Evolutionary conservation across 345 rosid genomes (phyloP).

Genomic region (Mallotus nudiflorus): DNA sequence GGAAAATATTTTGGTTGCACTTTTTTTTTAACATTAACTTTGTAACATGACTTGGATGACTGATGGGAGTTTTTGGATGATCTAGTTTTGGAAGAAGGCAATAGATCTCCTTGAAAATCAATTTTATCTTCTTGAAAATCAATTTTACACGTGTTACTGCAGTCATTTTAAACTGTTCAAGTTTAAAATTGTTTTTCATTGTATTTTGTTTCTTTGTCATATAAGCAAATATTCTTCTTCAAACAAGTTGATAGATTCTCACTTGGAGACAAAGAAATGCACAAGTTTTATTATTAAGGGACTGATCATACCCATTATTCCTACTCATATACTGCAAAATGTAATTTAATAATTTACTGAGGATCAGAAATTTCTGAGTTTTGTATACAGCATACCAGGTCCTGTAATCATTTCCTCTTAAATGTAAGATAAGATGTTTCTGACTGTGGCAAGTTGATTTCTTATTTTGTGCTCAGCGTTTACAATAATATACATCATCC

Average conservation of each 20-base stretch:
- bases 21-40: not conserved
- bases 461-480: conserved; percentile 43
- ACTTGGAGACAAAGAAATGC: not conserved
- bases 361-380: not conserved
- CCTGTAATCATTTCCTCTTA: not conserved
- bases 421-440: not conserved
- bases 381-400: no score
- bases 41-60: not conserved
- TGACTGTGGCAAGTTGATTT: not conserved
- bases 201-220: no score
- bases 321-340: not conserved
- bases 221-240: no score
- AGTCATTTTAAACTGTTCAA: no score
- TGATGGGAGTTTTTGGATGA: not conserved
- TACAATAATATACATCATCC: conserved; percentile 78
- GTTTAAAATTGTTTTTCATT: no score
- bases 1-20: not conserved
- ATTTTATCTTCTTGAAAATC: no score
- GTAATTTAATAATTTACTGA: not conserved
- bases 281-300: no score
- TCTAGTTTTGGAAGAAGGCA: not conserved
- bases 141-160: no score
- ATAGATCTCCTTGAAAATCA: no score
- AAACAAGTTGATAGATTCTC: not conserved
- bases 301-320: no score